A percentile compares a stretch with the other conserved stretches of the same genome.
Conservation (phyloP, 2,329 filamentous ascomycete genomes). For the Apiospora phragmitis region DNA sequence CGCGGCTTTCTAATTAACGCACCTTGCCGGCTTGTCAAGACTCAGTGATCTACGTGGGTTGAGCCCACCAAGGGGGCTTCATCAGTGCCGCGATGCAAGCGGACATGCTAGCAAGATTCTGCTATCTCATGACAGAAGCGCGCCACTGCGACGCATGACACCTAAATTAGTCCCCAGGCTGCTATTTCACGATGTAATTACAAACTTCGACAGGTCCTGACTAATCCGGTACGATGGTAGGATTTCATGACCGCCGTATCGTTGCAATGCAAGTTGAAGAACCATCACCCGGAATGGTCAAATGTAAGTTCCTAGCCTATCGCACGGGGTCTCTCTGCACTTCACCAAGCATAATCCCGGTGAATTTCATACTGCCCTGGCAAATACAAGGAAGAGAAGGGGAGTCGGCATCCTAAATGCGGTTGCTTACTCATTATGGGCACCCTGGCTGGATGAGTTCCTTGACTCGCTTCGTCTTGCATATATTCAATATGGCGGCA, state of each 20-base stretch:
- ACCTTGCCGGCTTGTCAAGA: not conserved
- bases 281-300: constrained; percentile 77
- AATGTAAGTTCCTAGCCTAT: constrained; percentile 51
- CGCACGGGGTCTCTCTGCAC: not conserved
- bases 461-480: not conserved
- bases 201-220: constrained; percentile 1
- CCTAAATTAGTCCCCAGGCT: not conserved
- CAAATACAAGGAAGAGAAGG: not conserved
- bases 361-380: not conserved
- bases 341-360: not conserved
- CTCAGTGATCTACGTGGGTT: not conserved
- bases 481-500: not conserved
- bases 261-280: constrained; percentile 65
- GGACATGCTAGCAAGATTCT: not conserved
- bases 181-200: not conserved
- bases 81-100: not conserved
- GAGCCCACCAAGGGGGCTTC: not conserved
- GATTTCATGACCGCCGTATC: constrained; percentile 76
- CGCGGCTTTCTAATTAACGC: not conserved
- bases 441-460: not conserved
- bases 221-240: constrained; percentile 36
- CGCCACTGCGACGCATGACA: not conserved
- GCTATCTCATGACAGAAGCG: not conserved
- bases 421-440: constrained; percentile 7
- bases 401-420: not conserved